These are phyloP conservation scores for Colletotrichum theobromicola DNA, from an alignment of 2,329 filamentous ascomycete species.

Conservation along the genomic window DNA sequence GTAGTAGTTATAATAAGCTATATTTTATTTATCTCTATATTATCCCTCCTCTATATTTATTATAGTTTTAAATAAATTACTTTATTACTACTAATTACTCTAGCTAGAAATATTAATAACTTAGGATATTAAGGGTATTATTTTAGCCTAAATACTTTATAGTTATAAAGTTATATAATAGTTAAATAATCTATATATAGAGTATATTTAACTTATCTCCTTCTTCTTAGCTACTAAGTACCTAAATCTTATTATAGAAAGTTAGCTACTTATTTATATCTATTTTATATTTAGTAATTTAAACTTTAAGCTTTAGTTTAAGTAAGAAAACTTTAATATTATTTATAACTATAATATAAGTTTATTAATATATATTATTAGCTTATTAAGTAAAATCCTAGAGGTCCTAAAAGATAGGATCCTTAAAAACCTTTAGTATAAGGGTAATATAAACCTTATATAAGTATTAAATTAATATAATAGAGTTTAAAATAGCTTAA, in stretches of 20 bases:
- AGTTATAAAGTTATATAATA: background rate
- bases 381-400: background rate
- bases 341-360: background rate
- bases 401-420: background rate
- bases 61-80: background rate
- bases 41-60: background rate
- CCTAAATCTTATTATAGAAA: background rate
- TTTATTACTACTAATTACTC: background rate
- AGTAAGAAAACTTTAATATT: background rate
- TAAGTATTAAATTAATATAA: background rate
- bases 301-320: background rate
- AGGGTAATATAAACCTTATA: background rate
- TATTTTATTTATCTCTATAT: background rate
- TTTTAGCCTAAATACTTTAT: background rate
- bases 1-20: background rate
- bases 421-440: background rate
- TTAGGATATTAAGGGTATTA: background rate
- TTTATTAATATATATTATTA: background rate
- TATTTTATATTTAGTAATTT: background rate
- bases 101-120: too few relatives aligned
- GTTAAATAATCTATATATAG: background rate
- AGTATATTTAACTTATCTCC: background rate
- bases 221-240: background rate
- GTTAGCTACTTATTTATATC: background rate
- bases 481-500: background rate